Evolutionary conservation across 176 grass and related monocot species (phyloP), one percentile per base, ranked within the genome.

Genomic region (Oryza meridionalis): DNA sequence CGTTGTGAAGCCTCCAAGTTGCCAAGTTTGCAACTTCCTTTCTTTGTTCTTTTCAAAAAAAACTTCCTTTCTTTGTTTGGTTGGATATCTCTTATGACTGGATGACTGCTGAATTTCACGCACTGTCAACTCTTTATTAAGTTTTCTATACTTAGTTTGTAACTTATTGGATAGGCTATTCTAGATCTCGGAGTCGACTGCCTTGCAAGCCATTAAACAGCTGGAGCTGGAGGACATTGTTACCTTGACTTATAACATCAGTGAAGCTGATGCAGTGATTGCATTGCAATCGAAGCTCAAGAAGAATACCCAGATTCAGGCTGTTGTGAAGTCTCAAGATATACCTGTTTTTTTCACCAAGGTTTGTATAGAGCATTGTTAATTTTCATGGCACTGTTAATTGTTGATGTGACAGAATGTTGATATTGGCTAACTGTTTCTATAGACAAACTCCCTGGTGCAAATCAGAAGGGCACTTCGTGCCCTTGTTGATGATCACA

Each of bases 261-360:
- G 86, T 38, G 89, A 98, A 70, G 93, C 93, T 51, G 89, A 93
- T 82, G 91, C 87, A 68, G 86, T 95, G 85, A 90, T 98, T 76
- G 91, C 96, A 0, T 81, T 95, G 38, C 78, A 89, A 79, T 88
- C 87, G 0, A 98, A 94, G 70, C 83, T 98, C 47, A 94, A 98
- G 83, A 98, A 94, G 84, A 95, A 95, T 72, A 75, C 77, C 70
- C 89, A 95, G n/a, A 88, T 98, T 87, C 90, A 94, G 87, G 83
- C 88, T 81, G 69, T 84, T 45, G 78, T 90, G 16, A 85, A 89
- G 77, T 92, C 91, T 73, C 79, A 84, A 72, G 86, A 85, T 45
- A 94, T 92, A 84, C 89, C 93, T 13, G 83, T 95, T 88, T 94
- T 92, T 88, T 86, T 94, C 3, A 84, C 88, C 9, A 98, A 98